Evolutionary conservation across 169 alveolate genomes (phyloP), one percentile per base, ranked within the genome.

Genomic region (Eimeria acervulina): DNA sequence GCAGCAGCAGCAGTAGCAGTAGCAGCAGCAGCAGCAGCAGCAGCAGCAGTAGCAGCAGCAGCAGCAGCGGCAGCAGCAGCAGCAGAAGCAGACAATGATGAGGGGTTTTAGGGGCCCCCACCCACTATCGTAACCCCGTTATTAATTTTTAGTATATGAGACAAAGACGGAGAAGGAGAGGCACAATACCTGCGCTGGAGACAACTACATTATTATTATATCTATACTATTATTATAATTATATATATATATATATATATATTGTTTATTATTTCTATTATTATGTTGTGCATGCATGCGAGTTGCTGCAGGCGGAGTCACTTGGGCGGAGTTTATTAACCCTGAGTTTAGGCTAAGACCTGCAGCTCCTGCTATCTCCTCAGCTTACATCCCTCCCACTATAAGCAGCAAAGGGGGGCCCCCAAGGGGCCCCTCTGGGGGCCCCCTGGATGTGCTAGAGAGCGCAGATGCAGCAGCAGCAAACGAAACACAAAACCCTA

Each of bases 391-490:
- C 6, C 85, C 85, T 31, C 85, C 85, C 51, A 31, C 55, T 52
- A 8, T 74, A 7, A 31, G 85, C 15, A 7, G 51, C 47, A 10
- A 10, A 7, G 85, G 85, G n/a, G n/a, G n/a, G n/a, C n/a, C n/a
- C n/a, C n/a, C n/a, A n/a, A n/a, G n/a, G n/a, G n/a, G n/a, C n/a
- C n/a, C n/a, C n/a, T n/a, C n/a, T n/a, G n/a, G n/a, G n/a, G n/a
- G n/a, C n/a, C n/a, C n/a, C n/a, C n/a, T n/a, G n/a, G n/a, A n/a
- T 44, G 85, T 74, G 42, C 85, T 74, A 21, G 85, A 74, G 13
- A 74, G 85, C 85, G 85, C 85, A 12, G 85, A 74, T 31, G 85
- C 85, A 74, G 85, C 85, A 36, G 85, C 85, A 74, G 85, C 51
- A 36, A 74, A 36, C 85, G 85, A 36, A 23, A 52, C 85, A 15